Evolutionary conservation across 352 stramenopile genomes (phyloP).

Genomic region (Hyaloperonospora arabidopsidis): DNA sequence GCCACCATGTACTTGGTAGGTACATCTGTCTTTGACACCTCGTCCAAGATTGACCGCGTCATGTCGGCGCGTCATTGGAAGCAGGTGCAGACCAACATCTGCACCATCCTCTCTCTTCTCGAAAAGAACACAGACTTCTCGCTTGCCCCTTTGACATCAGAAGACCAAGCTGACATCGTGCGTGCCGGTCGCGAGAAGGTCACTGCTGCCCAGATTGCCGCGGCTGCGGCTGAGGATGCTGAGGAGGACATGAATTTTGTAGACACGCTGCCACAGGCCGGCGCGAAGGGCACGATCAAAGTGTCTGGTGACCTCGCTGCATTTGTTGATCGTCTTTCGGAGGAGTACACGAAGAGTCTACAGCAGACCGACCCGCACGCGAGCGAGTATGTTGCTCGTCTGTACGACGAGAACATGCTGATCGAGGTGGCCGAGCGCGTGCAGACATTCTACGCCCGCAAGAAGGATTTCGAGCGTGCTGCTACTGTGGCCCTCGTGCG

Average conservation of each 20-base stretch:
- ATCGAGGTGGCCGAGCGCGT: conserved; percentile 80
- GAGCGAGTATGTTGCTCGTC: conserved; percentile 90
- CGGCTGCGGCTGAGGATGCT: conserved; percentile 48
- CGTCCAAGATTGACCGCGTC: conserved; percentile 78
- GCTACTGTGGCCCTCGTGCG: conserved; percentile 87
- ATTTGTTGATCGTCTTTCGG: conserved; percentile 90
- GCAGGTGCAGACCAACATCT: conserved; percentile 53
- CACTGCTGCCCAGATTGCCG: conserved; percentile 48
- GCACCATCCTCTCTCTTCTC: conserved; percentile 60
- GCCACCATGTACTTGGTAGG: conserved; percentile 79
- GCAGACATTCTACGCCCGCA: conserved; percentile 87
- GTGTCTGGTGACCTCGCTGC: conserved; percentile 82
- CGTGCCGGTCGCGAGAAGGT: conserved; percentile 61
- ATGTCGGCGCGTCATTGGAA: conserved; percentile 79
- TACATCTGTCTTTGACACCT: conserved; percentile 76
- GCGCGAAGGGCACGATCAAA: conserved; percentile 76
- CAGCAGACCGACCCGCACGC: conserved; percentile 95
- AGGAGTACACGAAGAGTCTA: conserved; percentile 98
- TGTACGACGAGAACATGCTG: conserved; percentile 91
- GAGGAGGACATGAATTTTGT: conserved; percentile 85
- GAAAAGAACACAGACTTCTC: conserved; percentile 80
- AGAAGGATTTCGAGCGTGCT: conserved; percentile 65
- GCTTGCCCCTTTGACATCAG: conserved; percentile 59
- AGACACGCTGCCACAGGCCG: conserved; percentile 59
- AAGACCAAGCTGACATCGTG: conserved; percentile 82